phyloP scores from a whole-genome alignment of 177 flowering plant genomes.

The Vitis hybrid region DNA sequence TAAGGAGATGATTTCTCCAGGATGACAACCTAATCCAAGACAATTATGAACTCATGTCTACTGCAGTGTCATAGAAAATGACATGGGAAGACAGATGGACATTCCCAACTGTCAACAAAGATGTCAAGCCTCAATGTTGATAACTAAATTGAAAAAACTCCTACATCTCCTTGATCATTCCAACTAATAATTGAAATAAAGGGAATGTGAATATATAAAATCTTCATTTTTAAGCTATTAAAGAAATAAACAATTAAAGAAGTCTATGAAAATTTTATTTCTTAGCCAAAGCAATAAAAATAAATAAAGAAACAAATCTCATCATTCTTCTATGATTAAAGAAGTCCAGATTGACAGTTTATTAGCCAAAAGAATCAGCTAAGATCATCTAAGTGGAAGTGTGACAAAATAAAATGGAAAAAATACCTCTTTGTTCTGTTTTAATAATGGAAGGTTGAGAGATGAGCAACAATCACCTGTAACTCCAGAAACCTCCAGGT shows the following conservation, averaged over 20 bases:
- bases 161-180: background rate
- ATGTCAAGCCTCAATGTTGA: background rate
- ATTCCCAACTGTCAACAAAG: too few species aligned
- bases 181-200: background rate
- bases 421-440: constrained; percentile 23
- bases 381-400: too few species aligned
- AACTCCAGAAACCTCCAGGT: constrained; percentile 15
- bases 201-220: background rate
- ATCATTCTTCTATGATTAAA: too few species aligned
- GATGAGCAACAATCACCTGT: constrained; percentile 10
- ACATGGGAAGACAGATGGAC: too few species aligned
- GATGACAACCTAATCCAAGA: too few species aligned
- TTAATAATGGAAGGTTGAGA: constrained; percentile 25
- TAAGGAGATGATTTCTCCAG: too few species aligned
- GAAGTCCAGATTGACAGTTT: too few species aligned
- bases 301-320: too few species aligned
- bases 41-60: too few species aligned
- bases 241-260: background rate
- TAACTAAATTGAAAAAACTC: background rate
- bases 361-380: too few species aligned
- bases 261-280: background rate
- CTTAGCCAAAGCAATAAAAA: too few species aligned
- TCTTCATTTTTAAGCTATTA: background rate
- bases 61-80: too few species aligned
- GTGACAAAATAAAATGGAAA: background rate